Evolutionary conservation across 768 basidiomycete genomes (phyloP), one percentile per base, ranked within the genome.

Genomic region (Tulasnella sp.): DNA sequence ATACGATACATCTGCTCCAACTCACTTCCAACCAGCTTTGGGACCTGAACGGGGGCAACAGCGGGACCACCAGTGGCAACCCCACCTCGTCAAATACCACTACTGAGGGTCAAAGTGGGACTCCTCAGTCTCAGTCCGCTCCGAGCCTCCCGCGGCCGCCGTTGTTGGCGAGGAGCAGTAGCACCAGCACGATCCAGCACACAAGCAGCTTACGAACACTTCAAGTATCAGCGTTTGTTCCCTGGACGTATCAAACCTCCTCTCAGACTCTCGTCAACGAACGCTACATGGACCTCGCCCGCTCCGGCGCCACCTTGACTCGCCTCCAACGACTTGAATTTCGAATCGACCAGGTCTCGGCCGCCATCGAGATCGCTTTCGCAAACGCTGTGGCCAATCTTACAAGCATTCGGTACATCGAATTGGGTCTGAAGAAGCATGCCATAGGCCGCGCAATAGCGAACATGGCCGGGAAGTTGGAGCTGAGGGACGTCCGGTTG

Each of bases 201-300:
- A 57, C 46, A 57, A 55, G 48, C 46, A 57, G 32, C 48, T 20
- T 76, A 7, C 48, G 57, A 1, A 35, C 57, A 3, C 75, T 76
- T 18, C 55, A 76, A 10, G 57, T 76, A 15, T 51, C 75, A 0
- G 75, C 75, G 4, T 76, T 76, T 35, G 75, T 76, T 42, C 75
- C 75, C 6, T 76, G 75, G 75, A 76, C 75, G 20, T 61, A 76
- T 37, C 75, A 57, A 51, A 61, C 75, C 26, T 55, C 75, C 20
- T 46, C 57, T 9, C 75, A 76, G 40, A 76, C 37, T 0, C 32
- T 76, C 37, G 55, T 76, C 37, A 61, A 76, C 46, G 55, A 76
- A 23, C 75, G 55, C 1, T 76, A 55, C 18, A 61, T 40, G 51
- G 75, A 76, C n/a, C 75, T 76, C 55, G 48, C 51, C 0, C 29